A percentile compares a stretch with the other conserved stretches of the same genome.
Evolutionary conservation across 75 land plant genomes (phyloP).

Genomic region (Selaginella tamariscina): DNA sequence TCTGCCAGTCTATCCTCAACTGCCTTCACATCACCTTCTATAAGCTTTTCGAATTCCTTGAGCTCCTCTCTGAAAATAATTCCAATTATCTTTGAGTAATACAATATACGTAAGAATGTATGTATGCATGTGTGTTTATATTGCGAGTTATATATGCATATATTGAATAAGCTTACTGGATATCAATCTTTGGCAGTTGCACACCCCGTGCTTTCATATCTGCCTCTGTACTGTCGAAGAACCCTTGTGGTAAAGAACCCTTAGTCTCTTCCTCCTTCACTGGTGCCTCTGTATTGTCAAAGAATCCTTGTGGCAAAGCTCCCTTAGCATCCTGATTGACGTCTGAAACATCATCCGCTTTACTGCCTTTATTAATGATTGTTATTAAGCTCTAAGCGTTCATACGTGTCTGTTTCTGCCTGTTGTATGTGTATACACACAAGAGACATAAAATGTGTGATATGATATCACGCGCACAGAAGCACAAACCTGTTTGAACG

Average conservation of each 20-base stretch:
- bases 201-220: constrained; percentile 86
- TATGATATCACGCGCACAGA: constrained; percentile 6
- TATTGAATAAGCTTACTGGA: constrained; percentile 61
- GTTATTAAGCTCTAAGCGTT: not conserved
- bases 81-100: not conserved
- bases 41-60: not conserved
- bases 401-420: not conserved
- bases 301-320: constrained; percentile 74
- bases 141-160: too few species aligned
- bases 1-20: not conserved
- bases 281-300: constrained; percentile 74
- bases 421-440: not conserved
- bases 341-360: constrained; percentile 9
- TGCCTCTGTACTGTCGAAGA: constrained; percentile 74
- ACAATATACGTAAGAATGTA: too few species aligned
- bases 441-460: not conserved
- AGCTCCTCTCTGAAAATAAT: not conserved
- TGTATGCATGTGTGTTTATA: too few species aligned
- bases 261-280: constrained; percentile 40
- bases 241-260: constrained; percentile 70
- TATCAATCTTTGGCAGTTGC: constrained; percentile 62
- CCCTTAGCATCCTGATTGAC: constrained; percentile 31
- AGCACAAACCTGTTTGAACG: too few species aligned
- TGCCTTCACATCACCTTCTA: not conserved
- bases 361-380: constrained; percentile 9